A percentile compares a stretch with the other conserved stretches of the same genome.
Conservation (phyloP, 2,329 filamentous ascomycete genomes). For the Diaporthe australafricana region DNA sequence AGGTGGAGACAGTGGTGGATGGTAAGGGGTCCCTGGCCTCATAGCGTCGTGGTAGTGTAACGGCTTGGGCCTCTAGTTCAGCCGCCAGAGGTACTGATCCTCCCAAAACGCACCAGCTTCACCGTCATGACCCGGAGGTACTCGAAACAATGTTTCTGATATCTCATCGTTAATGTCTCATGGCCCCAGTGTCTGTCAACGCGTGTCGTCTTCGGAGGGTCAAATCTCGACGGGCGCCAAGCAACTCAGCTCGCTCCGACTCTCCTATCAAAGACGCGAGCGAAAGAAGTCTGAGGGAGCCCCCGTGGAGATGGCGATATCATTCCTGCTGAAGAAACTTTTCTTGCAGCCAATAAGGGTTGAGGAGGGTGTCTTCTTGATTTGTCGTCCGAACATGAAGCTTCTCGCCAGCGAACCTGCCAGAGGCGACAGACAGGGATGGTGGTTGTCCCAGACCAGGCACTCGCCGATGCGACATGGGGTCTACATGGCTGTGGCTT, state of each 20-base stretch:
- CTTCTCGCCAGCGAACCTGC: background rate
- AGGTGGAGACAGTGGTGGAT: background rate
- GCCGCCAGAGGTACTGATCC: background rate
- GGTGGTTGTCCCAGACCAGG: background rate
- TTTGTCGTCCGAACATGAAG: background rate
- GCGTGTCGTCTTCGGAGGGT: background rate
- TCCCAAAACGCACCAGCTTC: background rate
- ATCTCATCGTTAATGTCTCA: conserved; percentile 9
- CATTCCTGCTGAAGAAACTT: background rate
- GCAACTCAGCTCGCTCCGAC: background rate
- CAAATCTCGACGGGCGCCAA: background rate
- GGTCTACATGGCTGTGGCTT: conserved; percentile 7
- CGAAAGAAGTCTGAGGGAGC: background rate
- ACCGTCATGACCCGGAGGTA: background rate
- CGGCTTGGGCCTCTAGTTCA: conserved; percentile 26
- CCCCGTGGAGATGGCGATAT: background rate
- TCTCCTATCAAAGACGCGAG: background rate
- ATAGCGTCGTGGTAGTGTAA: conserved; percentile 21
- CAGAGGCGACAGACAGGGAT: conserved; percentile 6
- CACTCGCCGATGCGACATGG: background rate
- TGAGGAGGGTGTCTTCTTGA: background rate
- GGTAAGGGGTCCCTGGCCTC: conserved; percentile 28
- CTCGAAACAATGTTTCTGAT: conserved; percentile 20
- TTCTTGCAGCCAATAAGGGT: conserved; percentile 4
- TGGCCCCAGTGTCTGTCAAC: background rate